Evolutionary conservation across 2,329 filamentous ascomycete genomes (phyloP), one percentile per base, ranked within the genome.

Genomic region (Ceratocystis huliohia): DNA sequence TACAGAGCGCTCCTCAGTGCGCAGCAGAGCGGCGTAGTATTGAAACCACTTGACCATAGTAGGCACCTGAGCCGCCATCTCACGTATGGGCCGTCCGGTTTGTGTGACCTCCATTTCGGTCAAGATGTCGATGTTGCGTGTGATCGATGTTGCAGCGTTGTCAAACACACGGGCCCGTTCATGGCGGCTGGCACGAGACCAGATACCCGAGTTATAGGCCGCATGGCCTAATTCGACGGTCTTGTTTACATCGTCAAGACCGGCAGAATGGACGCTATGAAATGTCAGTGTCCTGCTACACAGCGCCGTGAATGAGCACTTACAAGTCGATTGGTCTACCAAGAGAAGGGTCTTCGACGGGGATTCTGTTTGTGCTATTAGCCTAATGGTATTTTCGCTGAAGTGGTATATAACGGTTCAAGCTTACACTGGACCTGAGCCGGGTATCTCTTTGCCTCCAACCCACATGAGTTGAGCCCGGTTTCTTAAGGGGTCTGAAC

Each of bases 261-360:
- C 77, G 5, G 81, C 81, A 20, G 67, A 68, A 30, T 65, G 64
- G 6, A 66, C 65, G 33, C 61, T 64, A 41, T 10, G 30, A 33
- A 8, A 8, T 33, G 13, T 17, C 30, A 33, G 17, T 48, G 44
- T 68, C 56, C 30, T 33, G 28, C 22, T 10, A 41, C 10, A 10
- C 5, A 5, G 37, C 6, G 30, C 30, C 1, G 6, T 33, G 30
- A 33, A 33, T 33, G 30, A 6, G 30, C 17, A 72, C 76, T 73
- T 71, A 81, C 79, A 78, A 71, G 46, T 81, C 79, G 66, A 84
- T 81, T 5, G 80, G 74, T 61, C 82, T 76, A 20, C 80, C 79
- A 0, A 77, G 82, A 0, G 81, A 75, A 17, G 82, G 82, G 69
- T 84, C 77, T 69, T 84, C 79, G 50, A 84, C 72, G 0, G 77